phyloP scores from a whole-genome alignment of 2,329 filamentous ascomycete genomes.

The Herpotrichia juniperi region DNA sequence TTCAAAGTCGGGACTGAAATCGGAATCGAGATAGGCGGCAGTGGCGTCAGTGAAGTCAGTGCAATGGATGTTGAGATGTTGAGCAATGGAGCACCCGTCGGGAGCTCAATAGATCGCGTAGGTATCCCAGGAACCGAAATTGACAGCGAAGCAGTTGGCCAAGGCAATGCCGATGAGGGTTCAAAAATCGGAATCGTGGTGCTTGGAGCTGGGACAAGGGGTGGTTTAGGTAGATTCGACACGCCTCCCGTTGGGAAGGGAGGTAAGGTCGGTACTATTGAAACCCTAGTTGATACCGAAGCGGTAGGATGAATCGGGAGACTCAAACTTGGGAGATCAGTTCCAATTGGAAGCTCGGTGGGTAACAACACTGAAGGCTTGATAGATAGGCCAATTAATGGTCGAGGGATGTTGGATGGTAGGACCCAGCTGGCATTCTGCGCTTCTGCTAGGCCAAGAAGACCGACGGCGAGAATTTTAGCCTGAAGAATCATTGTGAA shows the following conservation, averaged over 20 bases:
- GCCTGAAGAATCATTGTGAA: conserved; percentile 7
- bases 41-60: background rate
- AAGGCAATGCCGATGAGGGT: conserved; percentile 1
- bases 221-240: background rate
- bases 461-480: conserved; percentile 4
- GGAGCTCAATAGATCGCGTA: background rate
- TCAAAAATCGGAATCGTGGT: background rate
- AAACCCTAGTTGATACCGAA: conserved; percentile 4
- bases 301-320: background rate
- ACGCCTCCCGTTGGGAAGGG: background rate
- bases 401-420: conserved; percentile 9
- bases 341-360: background rate
- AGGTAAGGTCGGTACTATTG: background rate
- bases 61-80: conserved; percentile 1
- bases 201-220: conserved; percentile 3
- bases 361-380: conserved; percentile 3
- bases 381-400: conserved; percentile 5
- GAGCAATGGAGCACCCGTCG: background rate
- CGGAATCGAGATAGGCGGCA: background rate
- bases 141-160: background rate
- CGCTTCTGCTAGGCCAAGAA: conserved; percentile 7
- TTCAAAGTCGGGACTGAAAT: conserved; percentile 3
- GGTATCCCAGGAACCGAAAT: conserved; percentile 3
- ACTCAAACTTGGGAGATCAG: background rate
- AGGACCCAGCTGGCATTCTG: conserved; percentile 5